A percentile compares a stretch with the other conserved stretches of the same genome.
phyloP scores from a whole-genome alignment of 108 stramenopile species.

The Aurantiochytrium sp. region DNA sequence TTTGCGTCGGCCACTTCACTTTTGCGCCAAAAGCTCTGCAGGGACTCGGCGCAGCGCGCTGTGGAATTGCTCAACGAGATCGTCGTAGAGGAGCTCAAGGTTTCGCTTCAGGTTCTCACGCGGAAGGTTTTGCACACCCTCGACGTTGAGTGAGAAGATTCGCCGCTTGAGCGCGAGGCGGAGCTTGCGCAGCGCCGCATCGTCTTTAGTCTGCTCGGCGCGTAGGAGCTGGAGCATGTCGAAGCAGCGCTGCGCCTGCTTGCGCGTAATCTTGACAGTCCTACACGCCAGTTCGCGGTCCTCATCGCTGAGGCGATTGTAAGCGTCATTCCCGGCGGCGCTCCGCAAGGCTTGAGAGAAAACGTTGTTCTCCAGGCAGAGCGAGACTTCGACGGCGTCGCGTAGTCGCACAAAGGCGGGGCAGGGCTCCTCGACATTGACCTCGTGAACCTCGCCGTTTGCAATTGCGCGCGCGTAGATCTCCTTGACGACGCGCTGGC shows the following conservation, averaged over 20 bases:
- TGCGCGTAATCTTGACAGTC: neutral
- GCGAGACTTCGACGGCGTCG: neutral
- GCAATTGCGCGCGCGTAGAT: neutral
- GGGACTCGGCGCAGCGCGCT: neutral
- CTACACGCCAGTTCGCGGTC: neutral
- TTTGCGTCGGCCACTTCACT: too few relatives aligned
- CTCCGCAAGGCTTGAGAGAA: neutral
- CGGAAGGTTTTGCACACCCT: neutral
- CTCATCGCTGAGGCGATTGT: neutral
- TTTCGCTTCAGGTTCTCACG: constrained; percentile 11
- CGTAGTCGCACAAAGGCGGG: neutral
- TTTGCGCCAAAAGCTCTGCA: neutral
- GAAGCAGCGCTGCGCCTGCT: neutral
- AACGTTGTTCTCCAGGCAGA: neutral
- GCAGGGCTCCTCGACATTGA: constrained; percentile 14
- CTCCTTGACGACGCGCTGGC: neutral
- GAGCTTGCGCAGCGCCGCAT: neutral
- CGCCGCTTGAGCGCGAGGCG: constrained; percentile 8
- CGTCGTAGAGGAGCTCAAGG: neutral
- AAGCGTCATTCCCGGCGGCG: neutral
- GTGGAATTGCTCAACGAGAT: neutral
- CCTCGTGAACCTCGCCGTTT: neutral
- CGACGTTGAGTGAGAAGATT: neutral
- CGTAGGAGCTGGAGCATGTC: neutral
- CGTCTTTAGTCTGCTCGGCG: neutral